Conservation (phyloP, 2,329 filamentous ascomycete genomes). For the Elsinoe necatrix region DNA sequence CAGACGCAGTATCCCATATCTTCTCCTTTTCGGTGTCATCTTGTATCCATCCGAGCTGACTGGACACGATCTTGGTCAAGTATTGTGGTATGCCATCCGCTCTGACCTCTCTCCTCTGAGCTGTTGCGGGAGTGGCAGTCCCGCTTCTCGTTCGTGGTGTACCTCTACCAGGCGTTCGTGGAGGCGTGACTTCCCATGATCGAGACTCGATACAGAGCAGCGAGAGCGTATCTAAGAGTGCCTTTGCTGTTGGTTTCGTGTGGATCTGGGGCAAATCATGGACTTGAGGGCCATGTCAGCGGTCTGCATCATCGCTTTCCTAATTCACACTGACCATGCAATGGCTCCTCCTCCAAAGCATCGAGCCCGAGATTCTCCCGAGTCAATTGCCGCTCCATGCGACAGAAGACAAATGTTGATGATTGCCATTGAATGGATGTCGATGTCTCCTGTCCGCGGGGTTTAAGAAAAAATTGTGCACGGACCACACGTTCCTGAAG, state of each 20-base stretch:
- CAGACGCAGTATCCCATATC: constrained; percentile 72
- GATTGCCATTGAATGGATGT: neutral
- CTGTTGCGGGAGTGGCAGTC: constrained; percentile 21
- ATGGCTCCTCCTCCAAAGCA: constrained; percentile 23
- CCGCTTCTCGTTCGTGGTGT: constrained; percentile 23
- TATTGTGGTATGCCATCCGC: constrained; percentile 52
- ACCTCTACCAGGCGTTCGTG: constrained; percentile 16
- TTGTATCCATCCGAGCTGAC: constrained; percentile 58
- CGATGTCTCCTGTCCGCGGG: neutral
- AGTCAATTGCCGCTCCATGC: constrained; percentile 9
- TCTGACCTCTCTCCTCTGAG: constrained; percentile 35
- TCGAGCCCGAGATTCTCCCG: constrained; percentile 18
- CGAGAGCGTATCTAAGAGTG: constrained; percentile 58
- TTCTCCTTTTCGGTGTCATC: constrained; percentile 57
- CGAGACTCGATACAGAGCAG: constrained; percentile 58
- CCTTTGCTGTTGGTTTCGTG: constrained; percentile 59
- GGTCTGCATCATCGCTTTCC: too few relatives aligned
- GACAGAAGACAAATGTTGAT: neutral
- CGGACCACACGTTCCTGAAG: constrained; percentile 1
- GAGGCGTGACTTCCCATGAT: constrained; percentile 53
- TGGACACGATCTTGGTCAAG: constrained; percentile 60
- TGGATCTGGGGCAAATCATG: constrained; percentile 77
- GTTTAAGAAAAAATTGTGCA: constrained; percentile 6
- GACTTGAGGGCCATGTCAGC: constrained; percentile 35
- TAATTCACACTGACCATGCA: constrained; percentile 24